Evolutionary conservation across 2,329 filamentous ascomycete genomes (phyloP), one percentile per base, ranked within the genome.

Genomic region (Fusarium pseudoanthophilum): DNA sequence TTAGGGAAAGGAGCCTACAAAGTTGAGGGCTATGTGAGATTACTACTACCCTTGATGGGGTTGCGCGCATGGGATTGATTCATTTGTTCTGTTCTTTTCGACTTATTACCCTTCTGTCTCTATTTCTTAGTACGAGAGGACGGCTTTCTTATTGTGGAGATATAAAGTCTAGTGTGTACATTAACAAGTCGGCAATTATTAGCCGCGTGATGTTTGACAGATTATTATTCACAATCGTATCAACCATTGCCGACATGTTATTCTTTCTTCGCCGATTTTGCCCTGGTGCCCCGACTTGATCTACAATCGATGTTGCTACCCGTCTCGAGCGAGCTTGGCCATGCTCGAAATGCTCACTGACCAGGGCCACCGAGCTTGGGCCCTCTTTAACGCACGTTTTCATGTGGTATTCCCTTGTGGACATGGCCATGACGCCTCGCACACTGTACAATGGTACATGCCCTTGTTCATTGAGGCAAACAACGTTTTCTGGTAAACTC

Each of bases 1-100:
- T 78, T 53, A 73, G 69, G 76, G 71, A 78, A 76, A 78, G 73
- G 73, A 64, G 75, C 65, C 71, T 68, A 74, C 75, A 74, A 75
- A 76, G 72, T 67, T 78, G 73, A 70, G 64, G 73, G 75, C 70
- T 71, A 65, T 66, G 65, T 76, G 75, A 71, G 66, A 73, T 77
- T 62, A 71, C 45, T 70, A 69, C 69, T 71, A 65, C 68, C 73
- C 55, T 74, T 74, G 53, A 78, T 68, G 76, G 72, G 64, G 75
- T 71, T 78, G 75, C 73, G 75, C 57, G 67, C 70, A 77, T 72
- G 71, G 77, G 75, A 65, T 64, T 67, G 51, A 61, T 72, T 73
- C 59, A 57, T 48, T 61, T 55, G 53, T 61, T 55, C 30, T 71
- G 58, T 28, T 63, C 20, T 61, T 63, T 68, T 72, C 59, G 53